phyloP scores from a whole-genome alignment of 106 monocot species.

The Posidonia australis region DNA sequence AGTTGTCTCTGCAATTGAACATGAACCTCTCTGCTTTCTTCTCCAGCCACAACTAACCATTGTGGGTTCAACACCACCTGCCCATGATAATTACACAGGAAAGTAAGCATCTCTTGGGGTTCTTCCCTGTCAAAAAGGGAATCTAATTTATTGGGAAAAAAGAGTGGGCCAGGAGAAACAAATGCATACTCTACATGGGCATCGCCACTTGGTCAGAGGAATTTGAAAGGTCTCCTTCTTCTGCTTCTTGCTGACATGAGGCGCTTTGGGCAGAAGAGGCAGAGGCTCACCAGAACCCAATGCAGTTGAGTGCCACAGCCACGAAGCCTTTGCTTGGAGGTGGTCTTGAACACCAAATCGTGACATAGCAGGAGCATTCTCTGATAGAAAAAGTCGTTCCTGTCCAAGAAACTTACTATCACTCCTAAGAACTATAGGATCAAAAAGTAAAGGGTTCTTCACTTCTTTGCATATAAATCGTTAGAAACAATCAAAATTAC shows the following conservation, averaged over 20 bases:
- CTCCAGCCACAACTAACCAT: conserved; percentile 80
- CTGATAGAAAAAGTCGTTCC: conserved; percentile 77
- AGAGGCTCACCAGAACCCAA: conserved; percentile 45
- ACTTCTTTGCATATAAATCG: too few relatives aligned
- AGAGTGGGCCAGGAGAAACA: background rate
- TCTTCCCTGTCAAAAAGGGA: background rate
- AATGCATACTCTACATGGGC: conserved; percentile 45
- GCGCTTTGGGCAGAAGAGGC: conserved; percentile 65
- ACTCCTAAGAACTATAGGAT: background rate
- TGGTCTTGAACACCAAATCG: conserved; percentile 53
- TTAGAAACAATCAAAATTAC: too few relatives aligned
- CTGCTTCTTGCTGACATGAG: conserved; percentile 4
- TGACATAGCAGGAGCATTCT: conserved; percentile 72
- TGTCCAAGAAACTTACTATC: conserved; percentile 18
- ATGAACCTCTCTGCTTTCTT: conserved; percentile 65
- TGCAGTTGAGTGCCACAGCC: conserved; percentile 37
- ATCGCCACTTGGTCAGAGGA: conserved; percentile 56
- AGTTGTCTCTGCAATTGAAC: conserved; percentile 43
- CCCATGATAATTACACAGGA: background rate
- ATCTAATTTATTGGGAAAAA: background rate
- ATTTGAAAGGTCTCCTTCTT: conserved; percentile 43
- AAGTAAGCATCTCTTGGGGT: background rate
- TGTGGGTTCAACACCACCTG: conserved; percentile 32
- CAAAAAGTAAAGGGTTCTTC: too few relatives aligned
- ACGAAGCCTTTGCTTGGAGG: conserved; percentile 77